These are phyloP conservation scores for Talaromyces funiculosus DNA, from an alignment of 2,329 filamentous ascomycete genomes.

Conservation along the genomic window DNA sequence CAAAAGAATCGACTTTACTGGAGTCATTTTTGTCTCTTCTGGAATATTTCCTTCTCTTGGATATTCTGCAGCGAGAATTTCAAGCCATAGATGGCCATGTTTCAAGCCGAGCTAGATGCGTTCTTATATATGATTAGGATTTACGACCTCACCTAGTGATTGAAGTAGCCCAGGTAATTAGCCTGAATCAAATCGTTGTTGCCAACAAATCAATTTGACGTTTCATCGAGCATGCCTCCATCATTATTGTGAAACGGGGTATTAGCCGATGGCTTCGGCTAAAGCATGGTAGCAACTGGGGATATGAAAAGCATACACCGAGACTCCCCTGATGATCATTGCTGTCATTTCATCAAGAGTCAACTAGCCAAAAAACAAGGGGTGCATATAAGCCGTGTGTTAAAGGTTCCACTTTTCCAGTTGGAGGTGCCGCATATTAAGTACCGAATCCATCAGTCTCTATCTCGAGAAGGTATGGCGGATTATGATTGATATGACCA, in stretches of 20 bases:
- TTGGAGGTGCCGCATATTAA: background rate
- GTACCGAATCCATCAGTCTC: background rate
- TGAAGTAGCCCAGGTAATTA: background rate
- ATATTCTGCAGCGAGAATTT: background rate
- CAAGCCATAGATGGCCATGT: background rate
- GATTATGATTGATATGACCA: background rate
- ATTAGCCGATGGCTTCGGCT: background rate
- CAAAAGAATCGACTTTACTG: background rate
- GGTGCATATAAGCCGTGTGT: background rate
- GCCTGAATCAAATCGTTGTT: background rate
- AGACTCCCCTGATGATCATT: slow-evolving; percentile 6
- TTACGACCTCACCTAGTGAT: background rate
- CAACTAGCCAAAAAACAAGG: background rate
- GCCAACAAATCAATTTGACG: background rate
- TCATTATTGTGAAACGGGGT: background rate
- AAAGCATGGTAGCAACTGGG: background rate
- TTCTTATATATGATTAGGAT: background rate
- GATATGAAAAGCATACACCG: background rate
- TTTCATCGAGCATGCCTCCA: background rate
- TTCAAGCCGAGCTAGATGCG: background rate
- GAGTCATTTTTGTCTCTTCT: background rate
- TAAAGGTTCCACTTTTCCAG: background rate
- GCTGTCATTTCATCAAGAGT: background rate
- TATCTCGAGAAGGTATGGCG: background rate
- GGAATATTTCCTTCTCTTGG: background rate